phyloP scores from a whole-genome alignment of 2,329 filamentous ascomycete species.

The Phaeosphaeriaceae sp. region DNA sequence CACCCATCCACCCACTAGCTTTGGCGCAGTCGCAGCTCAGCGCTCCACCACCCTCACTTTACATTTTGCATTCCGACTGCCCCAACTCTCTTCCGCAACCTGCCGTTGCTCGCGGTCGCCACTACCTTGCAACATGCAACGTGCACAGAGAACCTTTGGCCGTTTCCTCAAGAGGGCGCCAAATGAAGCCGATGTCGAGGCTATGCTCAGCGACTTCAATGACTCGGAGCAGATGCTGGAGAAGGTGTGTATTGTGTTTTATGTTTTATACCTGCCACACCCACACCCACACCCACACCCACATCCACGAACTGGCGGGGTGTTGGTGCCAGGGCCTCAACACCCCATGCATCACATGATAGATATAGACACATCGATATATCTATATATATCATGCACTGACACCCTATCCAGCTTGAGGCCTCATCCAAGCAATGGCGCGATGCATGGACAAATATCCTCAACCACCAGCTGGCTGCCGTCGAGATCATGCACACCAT shows the following conservation, averaged over 20 bases:
- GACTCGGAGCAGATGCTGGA: conserved; percentile 77
- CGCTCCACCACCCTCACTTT: too few species aligned
- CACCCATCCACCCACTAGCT: conserved; percentile 7
- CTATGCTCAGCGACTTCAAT: conserved; percentile 79
- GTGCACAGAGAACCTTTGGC: conserved; percentile 76
- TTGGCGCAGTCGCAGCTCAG: conserved; percentile 1
- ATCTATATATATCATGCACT: not conserved
- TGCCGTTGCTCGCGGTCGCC: conserved; percentile 22
- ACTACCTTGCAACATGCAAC: conserved; percentile 63
- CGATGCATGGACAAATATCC: conserved; percentile 77
- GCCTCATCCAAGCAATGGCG: conserved; percentile 78
- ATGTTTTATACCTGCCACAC: not conserved
- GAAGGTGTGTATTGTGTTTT: conserved; percentile 61
- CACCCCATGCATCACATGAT: too few species aligned
- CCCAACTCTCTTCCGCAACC: conserved; percentile 5
- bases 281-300: too few species aligned
- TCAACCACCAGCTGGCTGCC: conserved; percentile 71
- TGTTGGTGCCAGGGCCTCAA: not conserved
- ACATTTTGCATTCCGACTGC: not conserved
- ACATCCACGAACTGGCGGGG: conserved; percentile 27
- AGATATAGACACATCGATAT: not conserved
- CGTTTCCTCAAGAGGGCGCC: conserved; percentile 73
- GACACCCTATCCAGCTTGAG: conserved; percentile 64
- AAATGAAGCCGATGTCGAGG: conserved; percentile 77
- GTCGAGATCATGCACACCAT: conserved; percentile 72